These are phyloP conservation scores for Pseudonectria foliicola DNA, from an alignment of 2,329 filamentous ascomycete species.

Conservation along the genomic window DNA sequence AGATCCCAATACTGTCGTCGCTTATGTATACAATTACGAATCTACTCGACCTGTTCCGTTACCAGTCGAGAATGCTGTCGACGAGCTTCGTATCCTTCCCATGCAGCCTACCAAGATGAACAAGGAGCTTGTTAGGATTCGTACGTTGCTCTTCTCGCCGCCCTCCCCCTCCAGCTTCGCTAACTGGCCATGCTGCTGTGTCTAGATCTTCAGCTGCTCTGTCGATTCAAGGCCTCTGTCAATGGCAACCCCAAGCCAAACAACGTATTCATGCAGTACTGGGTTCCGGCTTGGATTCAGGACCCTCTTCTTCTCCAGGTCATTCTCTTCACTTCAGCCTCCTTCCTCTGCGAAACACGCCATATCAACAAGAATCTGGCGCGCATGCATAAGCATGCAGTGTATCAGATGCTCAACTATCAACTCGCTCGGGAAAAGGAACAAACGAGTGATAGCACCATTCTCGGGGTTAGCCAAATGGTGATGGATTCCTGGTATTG, in stretches of 20 bases:
- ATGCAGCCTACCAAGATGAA: slow-evolving; percentile 36
- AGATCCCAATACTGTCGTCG: slow-evolving; percentile 3
- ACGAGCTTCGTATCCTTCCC: slow-evolving; percentile 34
- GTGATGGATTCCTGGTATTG: slow-evolving; percentile 48
- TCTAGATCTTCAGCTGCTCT: slow-evolving; percentile 41
- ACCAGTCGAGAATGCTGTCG: slow-evolving; percentile 22
- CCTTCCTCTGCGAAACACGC: slow-evolving; percentile 43
- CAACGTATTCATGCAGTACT: slow-evolving; percentile 40
- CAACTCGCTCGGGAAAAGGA: slow-evolving; percentile 32
- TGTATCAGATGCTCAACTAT: slow-evolving; percentile 40
- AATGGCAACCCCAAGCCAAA: slow-evolving; percentile 39
- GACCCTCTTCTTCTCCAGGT: slow-evolving; percentile 43
- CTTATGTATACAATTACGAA: not conserved
- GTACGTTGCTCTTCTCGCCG: slow-evolving; percentile 23
- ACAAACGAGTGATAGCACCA: slow-evolving; percentile 37
- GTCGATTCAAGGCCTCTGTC: slow-evolving; percentile 43
- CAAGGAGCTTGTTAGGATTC: slow-evolving; percentile 40
- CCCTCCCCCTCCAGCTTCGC: not conserved
- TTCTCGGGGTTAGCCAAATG: slow-evolving; percentile 42
- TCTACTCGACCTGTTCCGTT: slow-evolving; percentile 11
- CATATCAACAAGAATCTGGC: slow-evolving; percentile 37
- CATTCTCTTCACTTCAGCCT: slow-evolving; percentile 43
- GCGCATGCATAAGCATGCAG: slow-evolving; percentile 35
- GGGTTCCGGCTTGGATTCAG: slow-evolving; percentile 40
- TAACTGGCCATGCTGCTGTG: not conserved